Evolutionary conservation across 768 basidiomycete species (phyloP), one percentile per base, ranked within the genome.

Genomic region (Lyophyllum shimeji): DNA sequence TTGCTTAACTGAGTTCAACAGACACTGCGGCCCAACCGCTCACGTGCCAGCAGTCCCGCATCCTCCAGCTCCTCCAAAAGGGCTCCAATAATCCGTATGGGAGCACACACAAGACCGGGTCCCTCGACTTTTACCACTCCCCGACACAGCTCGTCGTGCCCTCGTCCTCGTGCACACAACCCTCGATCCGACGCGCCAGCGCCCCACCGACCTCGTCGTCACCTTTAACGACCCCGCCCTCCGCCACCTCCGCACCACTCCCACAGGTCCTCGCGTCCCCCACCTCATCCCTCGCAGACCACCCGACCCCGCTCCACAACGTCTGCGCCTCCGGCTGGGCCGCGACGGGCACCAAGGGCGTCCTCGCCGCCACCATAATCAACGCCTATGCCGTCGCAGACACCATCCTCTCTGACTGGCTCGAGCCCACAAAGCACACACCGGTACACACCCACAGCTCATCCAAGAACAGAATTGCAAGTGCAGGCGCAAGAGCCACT

Each of bases 261-360:
- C 70, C 7, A 31, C 63, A 60, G 17, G 59, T 66, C 12, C 72
- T 90, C 7, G 63, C 82, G 23, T 73, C 74, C 11, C 3, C 51
- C 6, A n/a, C n/a, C n/a, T n/a, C n/a, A n/a, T n/a, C n/a, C n/a
- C n/a, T n/a, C n/a, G n/a, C n/a, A n/a, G n/a, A n/a, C n/a, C n/a
- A n/a, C n/a, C n/a, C 78, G 0, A 52, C 59, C 4, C 63, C 63
- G 1, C 60, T 86, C 34, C 77, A 76, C 34, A 83, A 83, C 55
- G 76, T 95, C n/a, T 99, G 97, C 66, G 89, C 93, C 1, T 87
- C 91, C 1, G 96, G 96, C 8, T 99, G 97, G 97, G 88, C 93
- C 1, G 88, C 93, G 1, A 85, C 82, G 2, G 96, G 96, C 33
- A 94, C 97, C 0, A 87, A 84, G 50, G 95, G 95, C 9, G 95